A percentile compares a stretch with the other conserved stretches of the same genome.
These are phyloP conservation scores for Penicillium bovifimosum DNA, from an alignment of 495 filamentous ascomycete genomes.

Conservation along the genomic window DNA sequence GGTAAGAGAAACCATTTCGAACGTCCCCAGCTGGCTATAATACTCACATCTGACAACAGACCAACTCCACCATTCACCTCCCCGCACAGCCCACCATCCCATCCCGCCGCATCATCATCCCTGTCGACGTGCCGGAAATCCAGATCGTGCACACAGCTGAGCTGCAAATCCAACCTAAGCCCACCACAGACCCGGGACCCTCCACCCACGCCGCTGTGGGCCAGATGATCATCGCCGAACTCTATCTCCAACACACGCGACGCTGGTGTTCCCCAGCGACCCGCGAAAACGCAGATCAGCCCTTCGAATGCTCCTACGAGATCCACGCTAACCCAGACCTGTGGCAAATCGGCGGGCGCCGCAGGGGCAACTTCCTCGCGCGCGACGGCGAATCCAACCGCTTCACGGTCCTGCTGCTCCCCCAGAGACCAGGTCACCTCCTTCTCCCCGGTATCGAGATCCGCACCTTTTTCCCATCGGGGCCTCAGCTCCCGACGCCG, in stretches of 20 bases:
- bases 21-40: not conserved
- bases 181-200: constrained; percentile 15
- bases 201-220: constrained; percentile 51
- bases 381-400: constrained; percentile 42
- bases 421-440: constrained; percentile 69
- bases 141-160: constrained; percentile 80
- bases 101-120: constrained; percentile 43
- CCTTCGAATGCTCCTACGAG: constrained; percentile 79
- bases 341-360: constrained; percentile 80
- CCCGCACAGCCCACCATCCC: constrained; percentile 30
- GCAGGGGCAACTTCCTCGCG: constrained; percentile 70
- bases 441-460: constrained; percentile 77
- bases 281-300: constrained; percentile 34
- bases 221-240: constrained; percentile 63
- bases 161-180: constrained; percentile 49
- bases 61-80: constrained; percentile 32
- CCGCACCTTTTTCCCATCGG: constrained; percentile 44
- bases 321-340: constrained; percentile 66
- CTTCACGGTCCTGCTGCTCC: constrained; percentile 66
- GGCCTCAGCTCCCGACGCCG: constrained; percentile 14
- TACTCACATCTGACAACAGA: constrained; percentile 21
- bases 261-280: constrained; percentile 59
- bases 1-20: constrained; percentile 24
- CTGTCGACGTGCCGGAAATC: constrained; percentile 80
- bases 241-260: constrained; percentile 71